phyloP scores from a whole-genome alignment of 2,329 filamentous ascomycete species.

The Hymenotorrendiella dingleyae region DNA sequence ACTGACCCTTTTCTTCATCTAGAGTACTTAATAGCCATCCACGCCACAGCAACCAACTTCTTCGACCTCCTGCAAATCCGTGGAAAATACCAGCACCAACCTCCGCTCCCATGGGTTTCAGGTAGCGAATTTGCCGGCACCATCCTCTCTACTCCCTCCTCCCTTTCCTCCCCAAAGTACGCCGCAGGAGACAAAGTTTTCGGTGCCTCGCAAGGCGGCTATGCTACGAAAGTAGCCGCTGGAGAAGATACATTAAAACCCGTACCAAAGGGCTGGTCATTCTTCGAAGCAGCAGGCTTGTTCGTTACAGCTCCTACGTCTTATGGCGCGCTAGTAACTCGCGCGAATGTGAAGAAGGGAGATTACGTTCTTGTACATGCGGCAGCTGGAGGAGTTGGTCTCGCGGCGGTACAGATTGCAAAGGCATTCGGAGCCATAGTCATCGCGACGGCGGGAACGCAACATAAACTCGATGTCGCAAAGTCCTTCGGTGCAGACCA shows the following conservation, averaged over 20 bases:
- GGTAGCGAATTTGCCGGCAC: conserved; percentile 83
- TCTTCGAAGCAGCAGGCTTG: conserved; percentile 76
- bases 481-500: conserved; percentile 79
- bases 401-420: conserved; percentile 88
- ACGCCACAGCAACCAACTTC: conserved; percentile 88
- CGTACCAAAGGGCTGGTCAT: conserved; percentile 76
- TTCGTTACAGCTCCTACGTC: conserved; percentile 90
- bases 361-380: conserved; percentile 90
- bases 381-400: conserved; percentile 83
- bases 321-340: conserved; percentile 74
- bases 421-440: conserved; percentile 89
- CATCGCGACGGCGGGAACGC: conserved; percentile 82
- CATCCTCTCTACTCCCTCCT: conserved; percentile 60
- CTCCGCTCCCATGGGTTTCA: conserved; percentile 76
- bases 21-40: conserved; percentile 83
- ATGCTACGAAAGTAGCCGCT: conserved; percentile 68
- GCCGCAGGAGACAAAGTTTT: conserved; percentile 79
- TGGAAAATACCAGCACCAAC: conserved; percentile 92
- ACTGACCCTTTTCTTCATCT: too few relatives aligned
- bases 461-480: conserved; percentile 75
- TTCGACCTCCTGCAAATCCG: conserved; percentile 94
- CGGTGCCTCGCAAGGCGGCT: conserved; percentile 79
- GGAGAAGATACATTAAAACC: conserved; percentile 62
- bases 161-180: conserved; percentile 50
- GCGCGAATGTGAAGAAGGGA: conserved; percentile 70